Base-by-base conservation (phyloP, 306 rosid genomes). In the Cicer arietinum region DNA sequence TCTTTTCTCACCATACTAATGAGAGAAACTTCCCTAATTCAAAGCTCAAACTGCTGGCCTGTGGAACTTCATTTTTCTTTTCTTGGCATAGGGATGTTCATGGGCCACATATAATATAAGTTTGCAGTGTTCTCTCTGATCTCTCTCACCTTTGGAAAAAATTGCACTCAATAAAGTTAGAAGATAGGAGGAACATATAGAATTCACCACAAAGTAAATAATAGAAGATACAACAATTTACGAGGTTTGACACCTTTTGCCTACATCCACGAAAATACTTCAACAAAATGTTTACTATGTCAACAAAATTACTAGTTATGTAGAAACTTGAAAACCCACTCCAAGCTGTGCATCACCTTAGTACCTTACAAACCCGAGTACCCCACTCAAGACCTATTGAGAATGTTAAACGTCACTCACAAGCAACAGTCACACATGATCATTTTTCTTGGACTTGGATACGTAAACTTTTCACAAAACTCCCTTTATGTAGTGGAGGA, bases 61-160 rank as follows among this genome's bases (percentile, higher is more conserved):
- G 78, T 30, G 69, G 30, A 43, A 13, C 75, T 57, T 74, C 56
- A 16, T 35, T 60, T 57, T 80, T 58, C 25, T 41, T 35, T 73
- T 79, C 61, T 58, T 44, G 68, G 47, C 57, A 46, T 35, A 57
- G n/a, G 22, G 20, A 45, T 72, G 7, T 57, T 61, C 17, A 22
- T 56, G 46, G 50, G 74, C 9, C 25, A 62, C 43, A 0, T 30
- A 30, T 30, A 30, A 18, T 18, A 14, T 63, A 48, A 43, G 20
- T 62, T 16, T 35, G 40, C 76, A 10, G 39, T 47, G 65, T 11
- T 45, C 50, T 51, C 10, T 10, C 63, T 42, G 6, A 18, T 4
- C 75, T 52, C 46, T 43, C 63, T 73, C 52, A 20, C 25, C 6
- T 6, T 66, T 45, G 50, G 13, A 45, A 45, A 45, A 45, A 45